Base-by-base conservation (phyloP, 331 rosid genomes). In the Rhamnella rubrinervis region DNA sequence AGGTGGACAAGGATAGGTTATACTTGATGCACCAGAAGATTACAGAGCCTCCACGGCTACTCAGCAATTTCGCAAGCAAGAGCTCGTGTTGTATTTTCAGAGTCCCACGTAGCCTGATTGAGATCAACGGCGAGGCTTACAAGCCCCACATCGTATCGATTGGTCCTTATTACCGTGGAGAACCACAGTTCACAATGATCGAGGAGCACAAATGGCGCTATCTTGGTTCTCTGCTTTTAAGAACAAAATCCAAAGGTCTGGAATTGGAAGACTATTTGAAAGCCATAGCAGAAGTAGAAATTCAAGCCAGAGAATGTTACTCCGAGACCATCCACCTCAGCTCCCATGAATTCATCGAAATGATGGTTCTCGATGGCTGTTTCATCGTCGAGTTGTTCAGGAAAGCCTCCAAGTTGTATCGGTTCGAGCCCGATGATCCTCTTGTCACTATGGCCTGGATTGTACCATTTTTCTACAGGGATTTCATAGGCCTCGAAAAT, bases 361-460 rank as follows among this genome's bases (percentile, higher is more conserved):
- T 80, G 86, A 44, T 89, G 86, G 76, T 89, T n/a, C 81, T 87
- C 3, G 96, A 90, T 52, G 91, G 93, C 0, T 83, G 91, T 38
- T 90, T 90, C 84, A 57, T 87, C 41, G 50, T 87, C 12, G 96
- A 90, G 51, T 65, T 90, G 51, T 78, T 89, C 47, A 76, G 86
- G 2, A 89, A 76, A 74, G 76, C 71, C 7, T 68, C 67, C 1
- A 50, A 55, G 0, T 63, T 85, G 63, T 85, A 80, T 15, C 80
- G 40, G 26, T 75, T 81, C 25, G 86, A 87, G 65, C 55, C 3
- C 2, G 77, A 80, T 35, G 91, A 89, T 4, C 93, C 91, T 4
- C 74, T 89, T 11, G 57, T 81, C 60, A 68, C 68, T 59, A 87
- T 83, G 96, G 72, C 72, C 0, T 89, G 93, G 93, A 85, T 87